Evolutionary conservation across 306 rosid genomes (phyloP).

Genomic region (Nissolia schottii): DNA sequence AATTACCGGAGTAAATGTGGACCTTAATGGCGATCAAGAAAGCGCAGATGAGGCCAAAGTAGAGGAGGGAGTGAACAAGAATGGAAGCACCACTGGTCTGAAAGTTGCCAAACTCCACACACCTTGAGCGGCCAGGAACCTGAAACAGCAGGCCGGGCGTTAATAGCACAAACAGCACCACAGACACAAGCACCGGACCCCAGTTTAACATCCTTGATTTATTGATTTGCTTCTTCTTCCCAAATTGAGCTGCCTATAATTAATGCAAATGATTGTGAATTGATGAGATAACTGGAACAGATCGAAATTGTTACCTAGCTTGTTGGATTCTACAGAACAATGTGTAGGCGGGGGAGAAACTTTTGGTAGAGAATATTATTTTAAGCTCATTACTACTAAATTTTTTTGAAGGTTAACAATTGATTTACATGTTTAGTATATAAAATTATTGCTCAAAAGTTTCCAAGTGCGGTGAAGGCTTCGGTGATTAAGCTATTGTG

Average conservation of each 20-base stretch:
- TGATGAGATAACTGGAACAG: neutral
- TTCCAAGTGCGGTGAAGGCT: neutral
- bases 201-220: conserved; percentile 59
- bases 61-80: conserved; percentile 72
- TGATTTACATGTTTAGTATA: neutral
- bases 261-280: neutral
- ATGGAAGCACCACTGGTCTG: conserved; percentile 82
- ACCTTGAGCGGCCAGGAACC: conserved; percentile 66
- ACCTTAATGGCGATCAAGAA: conserved; percentile 65
- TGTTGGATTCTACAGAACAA: neutral
- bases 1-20: conserved; percentile 64
- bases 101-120: conserved; percentile 75
- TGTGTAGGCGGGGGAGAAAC: neutral
- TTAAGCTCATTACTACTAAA: neutral
- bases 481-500: neutral
- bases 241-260: neutral
- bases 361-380: neutral
- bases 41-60: conserved; percentile 64
- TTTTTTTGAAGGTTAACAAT: neutral
- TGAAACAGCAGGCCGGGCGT: conserved; percentile 80
- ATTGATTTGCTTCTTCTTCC: no score
- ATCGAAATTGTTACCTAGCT: neutral
- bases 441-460: neutral
- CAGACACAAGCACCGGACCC: conserved; percentile 79
- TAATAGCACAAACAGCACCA: conserved; percentile 62